These are phyloP conservation scores for Phytopythium mirpurense DNA, from an alignment of 352 stramenopile genomes.

Conservation along the genomic window DNA sequence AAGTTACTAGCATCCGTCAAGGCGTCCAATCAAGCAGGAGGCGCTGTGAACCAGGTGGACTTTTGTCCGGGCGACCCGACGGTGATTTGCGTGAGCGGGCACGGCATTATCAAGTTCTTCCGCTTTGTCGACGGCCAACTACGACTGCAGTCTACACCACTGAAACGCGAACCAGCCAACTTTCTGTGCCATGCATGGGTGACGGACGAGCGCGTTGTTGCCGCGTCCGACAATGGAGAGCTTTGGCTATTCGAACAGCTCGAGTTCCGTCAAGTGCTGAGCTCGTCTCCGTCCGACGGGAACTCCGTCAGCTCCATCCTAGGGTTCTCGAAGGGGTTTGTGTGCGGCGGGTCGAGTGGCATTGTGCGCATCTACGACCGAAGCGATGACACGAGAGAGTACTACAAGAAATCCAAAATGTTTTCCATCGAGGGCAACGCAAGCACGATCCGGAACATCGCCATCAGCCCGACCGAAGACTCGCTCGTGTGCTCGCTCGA, in stretches of 20 bases:
- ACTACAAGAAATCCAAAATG: slow-evolving; percentile 89
- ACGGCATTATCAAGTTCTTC: slow-evolving; percentile 89
- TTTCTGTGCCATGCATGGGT: slow-evolving; percentile 92
- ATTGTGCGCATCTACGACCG: slow-evolving; percentile 82
- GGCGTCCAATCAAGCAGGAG: slow-evolving; percentile 56
- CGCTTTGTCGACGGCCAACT: slow-evolving; percentile 80
- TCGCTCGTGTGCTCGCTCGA: slow-evolving; percentile 84
- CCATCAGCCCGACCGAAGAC: slow-evolving; percentile 88
- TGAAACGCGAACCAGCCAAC: slow-evolving; percentile 78
- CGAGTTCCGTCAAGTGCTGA: slow-evolving; percentile 84
- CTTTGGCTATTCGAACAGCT: slow-evolving; percentile 92
- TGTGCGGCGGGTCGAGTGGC: slow-evolving; percentile 72
- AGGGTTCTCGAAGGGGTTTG: slow-evolving; percentile 89
- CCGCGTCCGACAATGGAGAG: slow-evolving; percentile 84
- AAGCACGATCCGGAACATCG: slow-evolving; percentile 76
- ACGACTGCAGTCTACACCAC: slow-evolving; percentile 53
- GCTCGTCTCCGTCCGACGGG: slow-evolving; percentile 67
- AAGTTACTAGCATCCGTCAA: slow-evolving; percentile 83
- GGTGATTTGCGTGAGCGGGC: slow-evolving; percentile 85
- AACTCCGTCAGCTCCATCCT: slow-evolving; percentile 81
- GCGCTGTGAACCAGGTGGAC: slow-evolving; percentile 80
- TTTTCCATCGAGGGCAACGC: slow-evolving; percentile 85
- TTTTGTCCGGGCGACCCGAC: slow-evolving; percentile 86
- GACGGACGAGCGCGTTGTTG: slow-evolving; percentile 87
- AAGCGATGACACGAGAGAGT: slow-evolving; percentile 78